A percentile compares a stretch with the other conserved stretches of the same genome.
Evolutionary conservation across 805 yeast species (phyloP).

Genomic region (Zygotorulaspora florentina): DNA sequence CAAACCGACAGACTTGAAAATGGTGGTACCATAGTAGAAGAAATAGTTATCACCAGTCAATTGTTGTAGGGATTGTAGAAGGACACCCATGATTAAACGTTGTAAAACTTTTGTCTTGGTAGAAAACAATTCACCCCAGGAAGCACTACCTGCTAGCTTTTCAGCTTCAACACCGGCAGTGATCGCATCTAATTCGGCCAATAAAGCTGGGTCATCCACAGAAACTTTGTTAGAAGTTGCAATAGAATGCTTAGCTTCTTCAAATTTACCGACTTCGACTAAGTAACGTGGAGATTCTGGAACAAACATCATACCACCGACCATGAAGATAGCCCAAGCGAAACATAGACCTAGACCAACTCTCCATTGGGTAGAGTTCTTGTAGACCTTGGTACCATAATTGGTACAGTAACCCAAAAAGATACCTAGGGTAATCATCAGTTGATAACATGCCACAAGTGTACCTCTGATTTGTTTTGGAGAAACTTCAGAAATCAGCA

Average conservation of each 20-base stretch:
- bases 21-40: constrained; percentile 62
- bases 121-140: constrained; percentile 60
- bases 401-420: constrained; percentile 74
- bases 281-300: constrained; percentile 73
- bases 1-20: constrained; percentile 58
- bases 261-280: constrained; percentile 49
- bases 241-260: constrained; percentile 57
- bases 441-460: constrained; percentile 65
- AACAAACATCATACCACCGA: constrained; percentile 43
- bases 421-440: constrained; percentile 70
- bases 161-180: constrained; percentile 60
- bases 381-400: constrained; percentile 47
- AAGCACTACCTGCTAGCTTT: constrained; percentile 55
- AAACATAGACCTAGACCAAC: constrained; percentile 58
- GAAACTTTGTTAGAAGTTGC: constrained; percentile 55
- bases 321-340: constrained; percentile 41
- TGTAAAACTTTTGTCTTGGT: constrained; percentile 59
- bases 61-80: constrained; percentile 60
- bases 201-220: constrained; percentile 51
- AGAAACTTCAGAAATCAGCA: constrained; percentile 51
- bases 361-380: constrained; percentile 62
- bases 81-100: constrained; percentile 47
- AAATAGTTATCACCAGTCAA: constrained; percentile 63
- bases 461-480: constrained; percentile 58
- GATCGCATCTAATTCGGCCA: constrained; percentile 54